These are phyloP conservation scores for Durio zibethinus DNA, from an alignment of 345 rosid genomes.

Conservation along the genomic window DNA sequence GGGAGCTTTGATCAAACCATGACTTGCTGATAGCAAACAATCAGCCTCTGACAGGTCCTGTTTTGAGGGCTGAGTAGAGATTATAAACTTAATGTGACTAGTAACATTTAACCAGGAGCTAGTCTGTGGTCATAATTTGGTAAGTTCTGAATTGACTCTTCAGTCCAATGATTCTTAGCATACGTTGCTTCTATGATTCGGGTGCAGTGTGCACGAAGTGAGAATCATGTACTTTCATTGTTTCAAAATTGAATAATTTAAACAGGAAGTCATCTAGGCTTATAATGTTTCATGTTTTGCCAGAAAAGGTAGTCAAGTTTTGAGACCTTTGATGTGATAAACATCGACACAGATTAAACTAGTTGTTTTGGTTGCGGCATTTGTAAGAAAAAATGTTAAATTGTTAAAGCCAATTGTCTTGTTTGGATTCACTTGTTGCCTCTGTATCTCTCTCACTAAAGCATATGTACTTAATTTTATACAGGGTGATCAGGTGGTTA, in stretches of 20 bases:
- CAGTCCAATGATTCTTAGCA: not conserved
- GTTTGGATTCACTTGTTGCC: not conserved
- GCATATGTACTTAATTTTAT: not conserved
- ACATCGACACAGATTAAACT: not conserved
- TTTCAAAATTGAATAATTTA: not conserved
- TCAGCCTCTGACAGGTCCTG: not conserved
- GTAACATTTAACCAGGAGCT: not conserved
- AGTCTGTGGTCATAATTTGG: not conserved
- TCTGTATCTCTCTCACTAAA: not conserved
- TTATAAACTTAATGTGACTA: not conserved
- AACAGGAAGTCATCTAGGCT: not conserved
- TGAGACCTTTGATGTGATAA: not conserved
- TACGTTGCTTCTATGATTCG: not conserved
- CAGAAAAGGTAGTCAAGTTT: not conserved
- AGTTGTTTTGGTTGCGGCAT: not conserved
- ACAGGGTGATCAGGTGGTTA: constrained; percentile 19
- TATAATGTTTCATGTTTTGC: not conserved
- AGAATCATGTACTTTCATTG: not conserved
- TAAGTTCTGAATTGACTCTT: not conserved
- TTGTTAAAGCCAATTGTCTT: not conserved
- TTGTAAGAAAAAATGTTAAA: not conserved
- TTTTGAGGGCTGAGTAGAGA: not conserved
- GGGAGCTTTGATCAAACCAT: not conserved
- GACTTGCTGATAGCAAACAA: not conserved
- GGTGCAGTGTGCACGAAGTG: not conserved